These are phyloP conservation scores for Adansonia gregorii DNA, from an alignment of 441 rosid species.

Conservation along the genomic window DNA sequence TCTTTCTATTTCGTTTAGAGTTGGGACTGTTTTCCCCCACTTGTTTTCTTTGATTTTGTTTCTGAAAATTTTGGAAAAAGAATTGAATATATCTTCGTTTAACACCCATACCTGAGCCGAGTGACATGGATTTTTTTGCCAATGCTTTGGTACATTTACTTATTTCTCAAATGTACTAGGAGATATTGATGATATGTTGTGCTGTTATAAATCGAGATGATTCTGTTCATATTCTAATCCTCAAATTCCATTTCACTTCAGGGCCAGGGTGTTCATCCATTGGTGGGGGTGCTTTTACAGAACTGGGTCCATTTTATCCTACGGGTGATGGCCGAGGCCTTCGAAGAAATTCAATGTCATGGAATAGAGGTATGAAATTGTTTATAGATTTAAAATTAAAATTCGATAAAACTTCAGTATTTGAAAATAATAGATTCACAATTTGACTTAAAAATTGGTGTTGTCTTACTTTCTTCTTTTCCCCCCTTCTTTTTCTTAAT, in stretches of 20 bases:
- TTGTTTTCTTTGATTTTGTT: background rate
- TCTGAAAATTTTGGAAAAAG: no score
- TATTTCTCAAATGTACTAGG: background rate
- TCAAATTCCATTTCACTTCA: conserved; percentile 28
- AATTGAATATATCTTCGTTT: no score
- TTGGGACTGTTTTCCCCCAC: background rate
- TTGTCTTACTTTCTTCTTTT: background rate
- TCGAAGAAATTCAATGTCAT: conserved; percentile 65
- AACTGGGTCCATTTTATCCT: background rate
- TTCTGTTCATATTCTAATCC: conserved; percentile 4
- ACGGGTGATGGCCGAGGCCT: conserved; percentile 46
- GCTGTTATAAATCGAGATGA: background rate
- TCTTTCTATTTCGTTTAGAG: background rate
- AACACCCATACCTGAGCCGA: no score
- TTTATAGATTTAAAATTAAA: background rate
- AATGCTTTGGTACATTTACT: background rate
- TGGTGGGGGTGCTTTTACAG: conserved; percentile 16
- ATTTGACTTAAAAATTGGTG: no score
- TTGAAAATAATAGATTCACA: background rate
- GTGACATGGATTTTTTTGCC: background rate
- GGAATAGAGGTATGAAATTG: conserved; percentile 69
- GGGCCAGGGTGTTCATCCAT: conserved; percentile 57
- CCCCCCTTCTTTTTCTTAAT: conserved; percentile 14
- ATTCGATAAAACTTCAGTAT: background rate
- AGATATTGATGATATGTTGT: background rate